Evolutionary conservation across 768 basidiomycete genomes (phyloP).

Genomic region (Heimioporus sp.): DNA sequence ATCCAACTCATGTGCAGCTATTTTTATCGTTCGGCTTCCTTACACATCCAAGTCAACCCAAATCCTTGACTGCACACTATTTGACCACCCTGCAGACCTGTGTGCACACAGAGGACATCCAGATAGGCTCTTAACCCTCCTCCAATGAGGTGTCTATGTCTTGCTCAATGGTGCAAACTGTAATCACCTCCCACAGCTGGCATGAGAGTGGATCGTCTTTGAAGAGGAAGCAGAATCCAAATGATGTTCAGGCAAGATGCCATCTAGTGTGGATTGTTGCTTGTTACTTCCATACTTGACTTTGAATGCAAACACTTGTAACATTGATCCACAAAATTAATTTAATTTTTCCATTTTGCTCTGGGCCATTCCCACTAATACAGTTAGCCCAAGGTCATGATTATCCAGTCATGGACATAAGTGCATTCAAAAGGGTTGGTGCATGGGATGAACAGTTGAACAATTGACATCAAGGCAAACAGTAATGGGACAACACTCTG

Average conservation of each 20-base stretch:
- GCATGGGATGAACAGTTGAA: no score
- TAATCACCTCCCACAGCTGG: constrained; percentile 52
- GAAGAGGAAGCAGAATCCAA: constrained; percentile 64
- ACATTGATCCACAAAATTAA: background rate
- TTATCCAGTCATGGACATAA: no score
- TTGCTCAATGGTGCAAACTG: constrained; percentile 51
- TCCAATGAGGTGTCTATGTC: constrained; percentile 61
- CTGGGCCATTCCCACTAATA: no score
- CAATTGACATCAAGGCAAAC: no score
- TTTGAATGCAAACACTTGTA: no score
- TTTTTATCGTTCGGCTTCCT: background rate
- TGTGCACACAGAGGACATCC: constrained; percentile 70
- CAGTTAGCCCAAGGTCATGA: no score
- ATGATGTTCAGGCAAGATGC: constrained; percentile 35
- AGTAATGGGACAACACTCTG: no score
- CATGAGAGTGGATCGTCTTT: constrained; percentile 55
- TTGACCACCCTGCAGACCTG: constrained; percentile 75
- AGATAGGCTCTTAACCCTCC: constrained; percentile 78
- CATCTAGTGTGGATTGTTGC: background rate
- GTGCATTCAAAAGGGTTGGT: no score
- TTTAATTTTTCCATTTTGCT: no score
- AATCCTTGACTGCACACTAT: constrained; percentile 84
- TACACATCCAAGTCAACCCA: constrained; percentile 50
- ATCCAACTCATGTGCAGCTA: constrained; percentile 36
- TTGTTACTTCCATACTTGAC: no score